These are phyloP conservation scores for Venturia oleaginea DNA, from an alignment of 2,329 filamentous ascomycete genomes.

Conservation along the genomic window DNA sequence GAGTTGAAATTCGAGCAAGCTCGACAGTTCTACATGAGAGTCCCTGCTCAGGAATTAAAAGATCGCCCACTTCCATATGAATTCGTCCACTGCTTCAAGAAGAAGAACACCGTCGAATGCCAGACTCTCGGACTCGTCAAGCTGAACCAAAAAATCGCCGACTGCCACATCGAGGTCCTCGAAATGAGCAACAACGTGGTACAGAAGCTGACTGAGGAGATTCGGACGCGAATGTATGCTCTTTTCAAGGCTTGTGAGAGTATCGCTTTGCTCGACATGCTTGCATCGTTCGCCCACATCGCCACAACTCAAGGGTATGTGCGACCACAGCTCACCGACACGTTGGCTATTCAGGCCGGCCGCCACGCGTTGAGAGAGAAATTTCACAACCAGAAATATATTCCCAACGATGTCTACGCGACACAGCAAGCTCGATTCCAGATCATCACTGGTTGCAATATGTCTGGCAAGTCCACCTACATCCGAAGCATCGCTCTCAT, in stretches of 20 bases:
- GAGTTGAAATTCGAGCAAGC: constrained; percentile 67
- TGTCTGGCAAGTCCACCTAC: constrained; percentile 96
- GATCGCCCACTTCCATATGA: constrained; percentile 50
- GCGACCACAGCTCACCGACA: constrained; percentile 58
- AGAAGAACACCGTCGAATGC: constrained; percentile 72
- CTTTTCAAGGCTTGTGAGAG: constrained; percentile 82
- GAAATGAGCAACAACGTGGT: constrained; percentile 59
- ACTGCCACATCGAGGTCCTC: constrained; percentile 76
- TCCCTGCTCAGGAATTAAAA: constrained; percentile 55
- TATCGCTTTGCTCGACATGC: constrained; percentile 79
- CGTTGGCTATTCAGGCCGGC: constrained; percentile 62
- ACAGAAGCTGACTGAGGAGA: constrained; percentile 58
- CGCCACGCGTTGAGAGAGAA: constrained; percentile 74
- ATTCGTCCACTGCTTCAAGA: constrained; percentile 69
- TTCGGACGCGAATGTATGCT: constrained; percentile 60
- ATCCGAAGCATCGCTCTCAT: constrained; percentile 78
- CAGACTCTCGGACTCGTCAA: constrained; percentile 81
- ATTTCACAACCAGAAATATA: constrained; percentile 57
- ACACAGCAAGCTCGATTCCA: constrained; percentile 76
- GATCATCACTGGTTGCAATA: constrained; percentile 87
- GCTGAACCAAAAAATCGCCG: constrained; percentile 61
- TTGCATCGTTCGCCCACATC: constrained; percentile 24
- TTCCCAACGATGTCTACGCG: constrained; percentile 87
- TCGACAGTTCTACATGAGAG: constrained; percentile 70
- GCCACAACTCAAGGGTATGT: constrained; percentile 24